Evolutionary conservation across 495 filamentous ascomycete genomes (phyloP).

Genomic region (Xylona heveae): DNA sequence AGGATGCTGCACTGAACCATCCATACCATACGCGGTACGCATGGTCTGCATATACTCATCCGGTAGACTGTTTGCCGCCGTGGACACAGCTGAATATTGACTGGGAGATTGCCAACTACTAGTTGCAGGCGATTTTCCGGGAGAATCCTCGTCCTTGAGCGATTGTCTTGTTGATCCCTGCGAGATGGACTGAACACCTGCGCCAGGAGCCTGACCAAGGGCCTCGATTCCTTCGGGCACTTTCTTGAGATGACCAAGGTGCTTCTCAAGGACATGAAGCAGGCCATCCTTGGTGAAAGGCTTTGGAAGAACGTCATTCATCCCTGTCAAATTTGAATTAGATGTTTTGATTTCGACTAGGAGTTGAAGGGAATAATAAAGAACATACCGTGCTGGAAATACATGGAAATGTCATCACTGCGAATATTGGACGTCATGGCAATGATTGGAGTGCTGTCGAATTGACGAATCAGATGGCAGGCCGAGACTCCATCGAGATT

Average conservation of each 20-base stretch:
- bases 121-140: slow-evolving; percentile 51
- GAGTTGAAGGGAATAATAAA: neutral
- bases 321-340: slow-evolving; percentile 38
- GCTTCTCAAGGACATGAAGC: slow-evolving; percentile 73
- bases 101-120: slow-evolving; percentile 56
- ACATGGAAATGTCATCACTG: slow-evolving; percentile 90
- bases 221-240: slow-evolving; percentile 33
- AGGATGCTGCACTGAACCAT: slow-evolving; percentile 14
- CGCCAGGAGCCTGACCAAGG: slow-evolving; percentile 12
- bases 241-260: slow-evolving; percentile 58
- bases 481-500: slow-evolving; percentile 88
- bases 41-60: slow-evolving; percentile 18
- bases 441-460: slow-evolving; percentile 75
- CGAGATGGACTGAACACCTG: slow-evolving; percentile 14
- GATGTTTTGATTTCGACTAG: slow-evolving; percentile 9
- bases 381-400: slow-evolving; percentile 78
- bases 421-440: slow-evolving; percentile 99
- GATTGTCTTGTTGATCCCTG: slow-evolving; percentile 35
- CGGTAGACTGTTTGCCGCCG: slow-evolving; percentile 19
- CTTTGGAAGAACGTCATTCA: slow-evolving; percentile 95
- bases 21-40: slow-evolving; percentile 23
- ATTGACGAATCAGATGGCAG: slow-evolving; percentile 81
- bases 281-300: slow-evolving; percentile 95
- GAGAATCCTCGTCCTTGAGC: slow-evolving; percentile 67
- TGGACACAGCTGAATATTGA: slow-evolving; percentile 41